Conservation (phyloP, 352 stramenopile genomes). For the Phytopythium ostracodes region DNA sequence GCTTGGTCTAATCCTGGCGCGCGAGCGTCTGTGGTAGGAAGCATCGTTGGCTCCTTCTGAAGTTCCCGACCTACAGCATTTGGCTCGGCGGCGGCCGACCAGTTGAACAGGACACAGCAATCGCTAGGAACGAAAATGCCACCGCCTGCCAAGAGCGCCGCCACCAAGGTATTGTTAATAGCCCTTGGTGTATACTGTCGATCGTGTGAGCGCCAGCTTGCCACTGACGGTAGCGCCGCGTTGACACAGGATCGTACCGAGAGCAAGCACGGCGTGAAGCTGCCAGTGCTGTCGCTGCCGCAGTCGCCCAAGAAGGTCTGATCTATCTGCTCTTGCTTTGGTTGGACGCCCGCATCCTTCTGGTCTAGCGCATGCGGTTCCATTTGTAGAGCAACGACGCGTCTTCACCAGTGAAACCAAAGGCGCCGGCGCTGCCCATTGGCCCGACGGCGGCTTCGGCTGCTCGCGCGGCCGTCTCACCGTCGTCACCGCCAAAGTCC, state of each 20-base stretch:
- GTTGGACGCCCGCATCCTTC: background rate
- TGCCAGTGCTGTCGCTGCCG: conserved; percentile 30
- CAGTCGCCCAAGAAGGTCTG: conserved; percentile 34
- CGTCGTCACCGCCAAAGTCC: background rate
- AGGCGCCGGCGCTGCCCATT: background rate
- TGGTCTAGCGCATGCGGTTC: too few relatives aligned
- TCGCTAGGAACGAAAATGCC: too few relatives aligned
- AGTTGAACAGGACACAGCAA: background rate
- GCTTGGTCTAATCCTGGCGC: conserved; percentile 1
- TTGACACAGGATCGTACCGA: background rate
- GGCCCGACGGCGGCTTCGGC: background rate
- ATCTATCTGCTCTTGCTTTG: conserved; percentile 2
- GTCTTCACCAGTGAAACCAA: background rate
- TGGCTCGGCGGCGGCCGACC: too few relatives aligned
- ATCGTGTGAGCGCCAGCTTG: background rate
- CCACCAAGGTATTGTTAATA: background rate
- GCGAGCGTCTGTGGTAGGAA: background rate
- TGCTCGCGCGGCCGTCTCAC: background rate
- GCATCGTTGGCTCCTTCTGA: background rate
- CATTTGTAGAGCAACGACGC: background rate
- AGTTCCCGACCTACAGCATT: too few relatives aligned
- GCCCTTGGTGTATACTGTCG: too few relatives aligned
- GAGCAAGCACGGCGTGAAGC: conserved; percentile 39
- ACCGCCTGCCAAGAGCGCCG: background rate
- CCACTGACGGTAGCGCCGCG: background rate